Conservation (phyloP, 305 asterid species). For the Solanum chacoense region DNA sequence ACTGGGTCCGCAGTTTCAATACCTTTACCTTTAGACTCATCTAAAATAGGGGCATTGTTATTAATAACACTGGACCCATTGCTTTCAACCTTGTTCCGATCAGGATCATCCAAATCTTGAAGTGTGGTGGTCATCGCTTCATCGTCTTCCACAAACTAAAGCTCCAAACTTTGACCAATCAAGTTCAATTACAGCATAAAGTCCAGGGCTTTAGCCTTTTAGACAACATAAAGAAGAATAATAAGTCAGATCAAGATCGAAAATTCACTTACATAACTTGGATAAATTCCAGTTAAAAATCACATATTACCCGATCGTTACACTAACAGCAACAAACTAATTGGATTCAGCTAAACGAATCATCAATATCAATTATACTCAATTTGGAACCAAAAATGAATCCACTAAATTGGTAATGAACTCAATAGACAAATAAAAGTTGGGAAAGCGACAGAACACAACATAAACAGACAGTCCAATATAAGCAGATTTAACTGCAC, state of each 20-base stretch:
- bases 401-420: not conserved
- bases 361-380: not conserved
- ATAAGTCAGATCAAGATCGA: conserved; percentile 52
- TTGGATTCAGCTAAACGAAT: not conserved
- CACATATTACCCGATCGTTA: not conserved
- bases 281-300: not conserved
- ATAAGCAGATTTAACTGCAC: not conserved
- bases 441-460: not conserved
- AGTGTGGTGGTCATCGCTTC: conserved; percentile 21
- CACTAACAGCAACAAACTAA: not conserved
- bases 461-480: not conserved
- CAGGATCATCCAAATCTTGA: conserved; percentile 16
- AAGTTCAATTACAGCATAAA: conserved; percentile 19
- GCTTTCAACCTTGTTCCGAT: conserved; percentile 21
- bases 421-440: not conserved
- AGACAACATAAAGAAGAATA: not conserved
- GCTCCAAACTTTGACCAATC: conserved; percentile 24
- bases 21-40: conserved; percentile 14
- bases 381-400: not conserved
- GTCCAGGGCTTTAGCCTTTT: not conserved
- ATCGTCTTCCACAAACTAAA: conserved; percentile 39
- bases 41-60: conserved; percentile 4
- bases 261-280: not conserved
- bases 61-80: conserved; percentile 17
- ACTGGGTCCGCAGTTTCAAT: conserved; percentile 13